Base-by-base conservation (phyloP, 176 grass and related monocot genomes). In the Poa pratensis region DNA sequence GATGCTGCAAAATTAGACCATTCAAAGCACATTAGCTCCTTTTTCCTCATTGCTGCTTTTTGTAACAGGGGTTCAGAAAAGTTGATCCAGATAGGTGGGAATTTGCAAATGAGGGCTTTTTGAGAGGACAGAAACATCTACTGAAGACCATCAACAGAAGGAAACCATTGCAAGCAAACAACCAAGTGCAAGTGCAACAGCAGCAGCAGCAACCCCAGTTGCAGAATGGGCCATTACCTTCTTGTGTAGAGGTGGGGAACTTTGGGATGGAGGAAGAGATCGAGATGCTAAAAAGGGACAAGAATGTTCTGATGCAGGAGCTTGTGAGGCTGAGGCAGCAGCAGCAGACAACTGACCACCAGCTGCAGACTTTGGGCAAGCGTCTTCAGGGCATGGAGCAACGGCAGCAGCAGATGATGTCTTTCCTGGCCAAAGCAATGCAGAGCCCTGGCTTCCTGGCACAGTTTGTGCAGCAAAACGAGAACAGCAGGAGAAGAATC, bases 41-140 rank as follows among this genome's bases (percentile, higher is more conserved):
- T 55, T 28, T 28, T 83, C 80, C 58, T 84, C 16, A 45, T 76
- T 60, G 75, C 1, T 67, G 14, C 74, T 20, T 77, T 35, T 65
- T 72, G 89, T 34, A 81, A 19, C 91, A 99, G 96, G 96, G 96
- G 71, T 99, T 96, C 79, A 94, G 91, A 84, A 99, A 99, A 86
- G 92, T 99, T 69, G 96, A 99, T 81, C 96, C 96, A 70, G 96
- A 99, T 84, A 89, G 86, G 73, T 99, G 96, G 96, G 96, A 99
- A 76, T 99, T 99, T 88, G 93, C 96, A 68, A 99, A 99, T 55
- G 96, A 99, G 60, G 96, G 96, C 74, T 99, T 99, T 84, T 61
- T 96, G 76, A 88, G 93, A 86, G 93, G 93, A 16, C 93, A 94
- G 28, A 99, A 99, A 77, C 90, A 94, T 86, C 84, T 99, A 20